phyloP scores from a whole-genome alignment of 2,329 filamentous ascomycete genomes.

The Venturia aucupariae region DNA sequence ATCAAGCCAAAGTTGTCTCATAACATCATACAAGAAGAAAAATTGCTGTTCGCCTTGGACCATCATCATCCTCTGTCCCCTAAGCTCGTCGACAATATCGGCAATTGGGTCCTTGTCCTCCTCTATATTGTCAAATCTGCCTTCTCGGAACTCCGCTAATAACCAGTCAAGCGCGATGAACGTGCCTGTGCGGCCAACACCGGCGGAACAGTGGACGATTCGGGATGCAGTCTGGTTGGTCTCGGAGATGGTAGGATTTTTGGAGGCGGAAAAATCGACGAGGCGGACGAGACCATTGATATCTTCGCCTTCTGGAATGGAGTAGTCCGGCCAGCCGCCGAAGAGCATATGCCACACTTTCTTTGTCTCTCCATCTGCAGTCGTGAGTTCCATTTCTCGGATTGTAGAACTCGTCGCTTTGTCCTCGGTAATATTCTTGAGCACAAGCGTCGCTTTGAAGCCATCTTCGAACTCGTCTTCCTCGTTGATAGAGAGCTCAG shows the following conservation, averaged over 20 bases:
- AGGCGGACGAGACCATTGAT: slow-evolving; percentile 59
- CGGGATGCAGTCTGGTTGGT: slow-evolving; percentile 39
- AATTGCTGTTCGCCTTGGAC: slow-evolving; percentile 84
- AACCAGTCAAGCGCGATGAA: slow-evolving; percentile 96
- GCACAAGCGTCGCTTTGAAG: slow-evolving; percentile 59
- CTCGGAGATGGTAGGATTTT: slow-evolving; percentile 31
- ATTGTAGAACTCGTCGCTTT: slow-evolving; percentile 55
- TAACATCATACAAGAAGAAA: slow-evolving; percentile 77
- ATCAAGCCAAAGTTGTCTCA: slow-evolving; percentile 65
- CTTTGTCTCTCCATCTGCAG: slow-evolving; percentile 42
- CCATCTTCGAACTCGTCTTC: slow-evolving; percentile 54
- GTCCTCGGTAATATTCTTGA: slow-evolving; percentile 47
- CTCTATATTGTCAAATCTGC: slow-evolving; percentile 47
- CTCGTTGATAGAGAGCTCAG: slow-evolving; percentile 48
- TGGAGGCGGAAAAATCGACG: slow-evolving; percentile 56
- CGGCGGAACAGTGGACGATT: slow-evolving; percentile 66
- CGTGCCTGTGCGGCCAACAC: slow-evolving; percentile 86
- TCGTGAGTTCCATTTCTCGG: slow-evolving; percentile 54
- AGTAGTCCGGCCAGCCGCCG: slow-evolving; percentile 82
- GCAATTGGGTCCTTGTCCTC: slow-evolving; percentile 59
- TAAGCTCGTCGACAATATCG: slow-evolving; percentile 67
- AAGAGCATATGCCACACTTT: slow-evolving; percentile 79
- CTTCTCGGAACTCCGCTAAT: slow-evolving; percentile 68
- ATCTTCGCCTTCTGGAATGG: slow-evolving; percentile 63
- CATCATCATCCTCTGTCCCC: slow-evolving; percentile 89